Evolutionary conservation across 2,329 filamentous ascomycete species (phyloP).

Genomic region (Cladosporium sphaerospermum): DNA sequence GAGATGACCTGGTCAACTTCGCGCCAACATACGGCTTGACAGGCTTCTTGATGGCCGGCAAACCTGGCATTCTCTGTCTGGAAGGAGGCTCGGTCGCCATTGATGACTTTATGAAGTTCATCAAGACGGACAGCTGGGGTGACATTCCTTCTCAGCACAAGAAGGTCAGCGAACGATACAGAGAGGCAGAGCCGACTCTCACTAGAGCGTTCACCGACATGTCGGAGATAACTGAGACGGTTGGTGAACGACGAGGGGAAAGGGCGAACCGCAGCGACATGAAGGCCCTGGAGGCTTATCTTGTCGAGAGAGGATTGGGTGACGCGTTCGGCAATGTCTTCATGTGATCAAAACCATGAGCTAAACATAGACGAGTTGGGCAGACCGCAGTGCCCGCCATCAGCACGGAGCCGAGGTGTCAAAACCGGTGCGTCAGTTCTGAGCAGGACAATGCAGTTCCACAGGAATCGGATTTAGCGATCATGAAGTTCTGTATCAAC

Average conservation of each 20-base stretch:
- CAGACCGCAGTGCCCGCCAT: too few species aligned
- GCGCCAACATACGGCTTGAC: constrained; percentile 49
- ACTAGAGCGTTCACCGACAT: constrained; percentile 49
- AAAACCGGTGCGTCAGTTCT: too few species aligned
- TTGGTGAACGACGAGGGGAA: constrained; percentile 41
- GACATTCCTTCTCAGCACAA: constrained; percentile 58
- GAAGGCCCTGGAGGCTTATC: constrained; percentile 48
- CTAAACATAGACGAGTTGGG: too few species aligned
- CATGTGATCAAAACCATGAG: constrained; percentile 13
- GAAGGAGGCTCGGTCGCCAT: constrained; percentile 45
- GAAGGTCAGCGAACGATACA: constrained; percentile 53
- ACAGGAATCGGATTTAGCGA: too few species aligned
- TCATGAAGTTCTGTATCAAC: too few species aligned
- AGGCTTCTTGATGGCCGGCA: constrained; percentile 55
- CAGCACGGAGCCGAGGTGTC: too few species aligned
- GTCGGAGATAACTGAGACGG: constrained; percentile 50
- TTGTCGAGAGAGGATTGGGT: constrained; percentile 40
- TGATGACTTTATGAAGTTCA: constrained; percentile 57
- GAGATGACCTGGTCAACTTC: constrained; percentile 51
- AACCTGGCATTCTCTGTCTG: constrained; percentile 50
- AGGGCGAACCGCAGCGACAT: constrained; percentile 49
- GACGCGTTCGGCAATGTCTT: constrained; percentile 41
- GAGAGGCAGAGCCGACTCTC: constrained; percentile 33
- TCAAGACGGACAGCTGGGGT: constrained; percentile 58
- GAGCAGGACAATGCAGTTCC: too few species aligned